A percentile compares a stretch with the other conserved stretches of the same genome.
Evolutionary conservation across 495 filamentous ascomycete genomes (phyloP).

Genomic region (Tuber melanosporum): DNA sequence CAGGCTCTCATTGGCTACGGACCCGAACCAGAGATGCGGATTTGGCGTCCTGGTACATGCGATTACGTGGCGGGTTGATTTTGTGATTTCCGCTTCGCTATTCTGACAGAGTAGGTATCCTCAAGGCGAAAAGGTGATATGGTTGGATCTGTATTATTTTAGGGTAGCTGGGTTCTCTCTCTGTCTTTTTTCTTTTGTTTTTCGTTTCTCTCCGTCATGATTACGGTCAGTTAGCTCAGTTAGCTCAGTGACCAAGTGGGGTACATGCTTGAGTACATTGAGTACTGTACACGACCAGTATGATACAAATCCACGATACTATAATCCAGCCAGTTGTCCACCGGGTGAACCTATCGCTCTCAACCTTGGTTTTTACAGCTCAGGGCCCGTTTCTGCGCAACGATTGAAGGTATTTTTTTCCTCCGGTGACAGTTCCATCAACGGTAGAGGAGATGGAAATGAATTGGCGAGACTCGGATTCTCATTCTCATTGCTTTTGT

Average conservation of each 20-base stretch:
- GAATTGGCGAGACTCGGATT: neutral
- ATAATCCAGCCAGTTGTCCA: neutral
- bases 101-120: neutral
- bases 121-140: neutral
- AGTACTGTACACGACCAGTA: neutral
- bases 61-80: neutral
- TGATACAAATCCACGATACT: neutral
- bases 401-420: neutral
- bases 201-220: neutral
- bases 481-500: neutral
- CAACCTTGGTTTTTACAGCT: neutral
- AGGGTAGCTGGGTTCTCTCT: neutral
- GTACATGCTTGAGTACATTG: neutral
- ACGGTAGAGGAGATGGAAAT: neutral
- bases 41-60: neutral
- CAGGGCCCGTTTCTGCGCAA: neutral
- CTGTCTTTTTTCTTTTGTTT: too few relatives aligned
- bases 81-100: neutral
- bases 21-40: slow-evolving; percentile 1
- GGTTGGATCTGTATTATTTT: neutral
- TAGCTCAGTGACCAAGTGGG: neutral
- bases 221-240: neutral
- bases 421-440: neutral
- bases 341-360: neutral
- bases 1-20: neutral